These are phyloP conservation scores for Fraxinus latifolia DNA, from an alignment of 305 asterid species.

Conservation along the genomic window DNA sequence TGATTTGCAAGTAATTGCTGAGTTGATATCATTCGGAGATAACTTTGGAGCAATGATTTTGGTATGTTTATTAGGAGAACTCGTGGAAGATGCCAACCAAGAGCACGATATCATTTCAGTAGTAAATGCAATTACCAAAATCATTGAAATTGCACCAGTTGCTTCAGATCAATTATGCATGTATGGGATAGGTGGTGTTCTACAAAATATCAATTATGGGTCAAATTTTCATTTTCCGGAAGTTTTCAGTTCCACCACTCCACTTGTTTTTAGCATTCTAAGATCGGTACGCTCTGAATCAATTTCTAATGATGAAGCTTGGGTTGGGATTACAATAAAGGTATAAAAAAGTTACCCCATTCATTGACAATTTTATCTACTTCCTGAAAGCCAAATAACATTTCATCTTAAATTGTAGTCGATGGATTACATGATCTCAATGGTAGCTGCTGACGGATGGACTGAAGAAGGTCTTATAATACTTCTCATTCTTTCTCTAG, in stretches of 20 bases:
- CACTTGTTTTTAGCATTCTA: slow-evolving; percentile 49
- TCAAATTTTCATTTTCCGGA: slow-evolving; percentile 45
- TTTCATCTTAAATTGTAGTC: slow-evolving; percentile 44
- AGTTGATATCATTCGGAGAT: slow-evolving; percentile 64
- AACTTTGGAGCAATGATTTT: slow-evolving; percentile 56
- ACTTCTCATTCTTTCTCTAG: slow-evolving; percentile 56
- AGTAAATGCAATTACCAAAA: slow-evolving; percentile 40
- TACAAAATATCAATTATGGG: slow-evolving; percentile 43
- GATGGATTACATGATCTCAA: slow-evolving; percentile 46
- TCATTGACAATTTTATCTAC: slow-evolving; percentile 8
- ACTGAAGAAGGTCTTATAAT: slow-evolving; percentile 52
- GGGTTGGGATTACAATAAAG: slow-evolving; percentile 69
- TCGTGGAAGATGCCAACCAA: slow-evolving; percentile 42
- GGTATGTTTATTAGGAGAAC: slow-evolving; percentile 58
- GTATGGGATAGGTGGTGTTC: slow-evolving; percentile 59
- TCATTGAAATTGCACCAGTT: slow-evolving; percentile 59
- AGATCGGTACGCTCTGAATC: slow-evolving; percentile 55
- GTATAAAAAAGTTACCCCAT: slow-evolving; percentile 28
- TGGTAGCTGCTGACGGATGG: slow-evolving; percentile 57
- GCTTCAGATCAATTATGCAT: slow-evolving; percentile 73
- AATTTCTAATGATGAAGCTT: slow-evolving; percentile 52
- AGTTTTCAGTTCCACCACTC: slow-evolving; percentile 42
- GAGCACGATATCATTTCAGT: slow-evolving; percentile 59
- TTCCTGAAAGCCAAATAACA: slow-evolving; percentile 11
- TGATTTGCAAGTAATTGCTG: slow-evolving; percentile 52